These are phyloP conservation scores for Actinidia chinensis DNA, from an alignment of 179 eudicot species.

Conservation along the genomic window DNA sequence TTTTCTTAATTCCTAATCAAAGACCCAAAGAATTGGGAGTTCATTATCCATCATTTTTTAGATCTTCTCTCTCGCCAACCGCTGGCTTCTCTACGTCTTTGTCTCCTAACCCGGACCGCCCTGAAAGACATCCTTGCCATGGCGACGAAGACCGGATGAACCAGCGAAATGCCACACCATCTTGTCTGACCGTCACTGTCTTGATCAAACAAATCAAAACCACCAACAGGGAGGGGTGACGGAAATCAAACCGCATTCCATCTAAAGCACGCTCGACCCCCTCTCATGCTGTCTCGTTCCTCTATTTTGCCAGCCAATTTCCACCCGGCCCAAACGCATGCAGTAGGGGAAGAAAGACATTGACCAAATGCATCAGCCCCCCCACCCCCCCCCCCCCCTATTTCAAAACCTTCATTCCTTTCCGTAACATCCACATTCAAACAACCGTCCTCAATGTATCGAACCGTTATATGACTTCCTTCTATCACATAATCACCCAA, in stretches of 20 bases:
- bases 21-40: neutral
- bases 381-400: too few relatives aligned
- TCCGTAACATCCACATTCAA: slow-evolving; percentile 25
- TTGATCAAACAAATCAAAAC: slow-evolving; percentile 27
- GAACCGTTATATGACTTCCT: slow-evolving; percentile 31
- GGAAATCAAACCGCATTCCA: slow-evolving; percentile 8
- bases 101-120: slow-evolving; percentile 45
- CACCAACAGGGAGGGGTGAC: slow-evolving; percentile 13
- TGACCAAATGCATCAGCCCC: slow-evolving; percentile 40
- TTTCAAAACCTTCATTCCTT: slow-evolving; percentile 27
- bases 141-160: slow-evolving; percentile 32
- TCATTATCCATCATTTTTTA: slow-evolving; percentile 6
- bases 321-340: slow-evolving; percentile 47
- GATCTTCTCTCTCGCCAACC: slow-evolving; percentile 17
- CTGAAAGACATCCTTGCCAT: slow-evolving; percentile 43
- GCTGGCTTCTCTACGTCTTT: slow-evolving; percentile 30
- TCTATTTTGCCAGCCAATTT: slow-evolving; percentile 21
- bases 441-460: slow-evolving; percentile 44
- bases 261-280: slow-evolving; percentile 19
- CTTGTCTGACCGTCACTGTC: slow-evolving; percentile 21
- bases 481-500: slow-evolving; percentile 67
- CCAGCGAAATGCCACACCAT: slow-evolving; percentile 26
- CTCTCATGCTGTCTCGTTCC: slow-evolving; percentile 28
- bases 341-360: slow-evolving; percentile 40
- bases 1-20: slow-evolving; percentile 12